A percentile compares a stretch with the other conserved stretches of the same genome.
These are phyloP conservation scores for Cenchrus fungigraminus DNA, from an alignment of 176 grass and related monocot species.

Conservation along the genomic window DNA sequence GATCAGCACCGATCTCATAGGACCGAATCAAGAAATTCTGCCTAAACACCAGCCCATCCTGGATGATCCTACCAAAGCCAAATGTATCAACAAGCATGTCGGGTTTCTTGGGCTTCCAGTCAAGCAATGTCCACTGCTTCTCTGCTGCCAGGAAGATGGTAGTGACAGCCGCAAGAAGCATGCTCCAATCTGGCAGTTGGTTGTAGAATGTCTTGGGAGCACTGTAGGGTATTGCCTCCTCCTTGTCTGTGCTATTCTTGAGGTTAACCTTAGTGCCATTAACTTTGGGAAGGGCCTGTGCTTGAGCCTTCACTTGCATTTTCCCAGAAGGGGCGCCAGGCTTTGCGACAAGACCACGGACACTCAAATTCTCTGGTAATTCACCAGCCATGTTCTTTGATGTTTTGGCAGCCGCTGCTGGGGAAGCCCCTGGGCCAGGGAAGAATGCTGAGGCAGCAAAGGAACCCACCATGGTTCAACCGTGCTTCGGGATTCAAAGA, in stretches of 20 bases:
- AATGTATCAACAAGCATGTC: constrained; percentile 95
- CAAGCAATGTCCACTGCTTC: constrained; percentile 92
- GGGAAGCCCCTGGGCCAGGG: constrained; percentile 51
- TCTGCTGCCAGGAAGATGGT: constrained; percentile 96
- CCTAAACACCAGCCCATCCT: constrained; percentile 87
- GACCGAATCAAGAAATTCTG: constrained; percentile 96
- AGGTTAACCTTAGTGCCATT: constrained; percentile 72
- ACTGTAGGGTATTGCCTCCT: constrained; percentile 50
- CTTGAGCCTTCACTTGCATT: constrained; percentile 73
- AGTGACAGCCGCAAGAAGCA: constrained; percentile 93
- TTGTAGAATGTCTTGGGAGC: constrained; percentile 87
- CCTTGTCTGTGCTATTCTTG: constrained; percentile 46
- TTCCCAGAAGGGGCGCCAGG: constrained; percentile 49
- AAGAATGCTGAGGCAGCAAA: constrained; percentile 66
- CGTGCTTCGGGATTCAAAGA: constrained; percentile 24
- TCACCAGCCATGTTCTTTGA: constrained; percentile 63
- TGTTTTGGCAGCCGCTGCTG: constrained; percentile 34
- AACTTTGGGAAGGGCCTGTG: constrained; percentile 85
- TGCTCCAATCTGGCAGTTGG: constrained; percentile 95
- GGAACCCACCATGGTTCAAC: constrained; percentile 59
- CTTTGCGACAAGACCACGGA: constrained; percentile 65
- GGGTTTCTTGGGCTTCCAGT: constrained; percentile 95
- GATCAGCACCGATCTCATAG: constrained; percentile 96
- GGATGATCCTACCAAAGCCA: constrained; percentile 88
- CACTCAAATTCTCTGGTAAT: constrained; percentile 61